Evolutionary conservation across 192 early-diverging fungal species (phyloP).

Genomic region (Linnemannia hyalina): DNA sequence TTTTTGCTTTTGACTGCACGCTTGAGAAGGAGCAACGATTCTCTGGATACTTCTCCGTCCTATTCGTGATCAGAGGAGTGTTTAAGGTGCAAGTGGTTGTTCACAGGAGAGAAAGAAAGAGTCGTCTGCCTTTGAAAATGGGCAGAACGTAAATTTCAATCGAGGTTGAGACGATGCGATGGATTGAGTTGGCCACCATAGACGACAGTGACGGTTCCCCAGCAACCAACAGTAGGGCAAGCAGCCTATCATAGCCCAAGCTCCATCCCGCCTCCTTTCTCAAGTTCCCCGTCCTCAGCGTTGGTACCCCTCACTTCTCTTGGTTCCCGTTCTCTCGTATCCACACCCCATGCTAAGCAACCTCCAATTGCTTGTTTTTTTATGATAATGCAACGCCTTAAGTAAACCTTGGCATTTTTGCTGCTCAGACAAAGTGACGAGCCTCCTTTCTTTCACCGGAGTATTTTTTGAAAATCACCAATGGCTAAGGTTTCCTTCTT

Average conservation of each 20-base stretch:
- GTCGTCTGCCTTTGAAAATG: neutral
- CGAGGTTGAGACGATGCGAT: neutral
- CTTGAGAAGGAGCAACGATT: no score
- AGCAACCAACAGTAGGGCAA: neutral
- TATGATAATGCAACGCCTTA: neutral
- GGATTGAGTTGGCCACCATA: neutral
- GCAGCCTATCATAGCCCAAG: neutral
- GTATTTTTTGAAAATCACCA: neutral
- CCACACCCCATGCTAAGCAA: no score
- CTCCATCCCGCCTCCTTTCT: neutral
- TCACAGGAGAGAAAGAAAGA: neutral
- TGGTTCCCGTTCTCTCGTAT: neutral
- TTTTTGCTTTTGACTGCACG: no score
- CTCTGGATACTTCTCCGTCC: no score
- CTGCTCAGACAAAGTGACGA: neutral
- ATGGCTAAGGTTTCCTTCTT: no score
- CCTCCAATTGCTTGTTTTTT: no score
- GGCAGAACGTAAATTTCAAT: neutral
- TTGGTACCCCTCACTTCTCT: neutral
- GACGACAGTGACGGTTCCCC: neutral
- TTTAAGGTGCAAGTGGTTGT: neutral
- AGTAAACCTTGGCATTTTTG: neutral
- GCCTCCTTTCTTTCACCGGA: neutral
- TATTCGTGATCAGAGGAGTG: neutral
- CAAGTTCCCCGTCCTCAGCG: neutral